These are phyloP conservation scores for Chlorella ohadii DNA, from an alignment of 139 green algal species.

Conservation along the genomic window DNA sequence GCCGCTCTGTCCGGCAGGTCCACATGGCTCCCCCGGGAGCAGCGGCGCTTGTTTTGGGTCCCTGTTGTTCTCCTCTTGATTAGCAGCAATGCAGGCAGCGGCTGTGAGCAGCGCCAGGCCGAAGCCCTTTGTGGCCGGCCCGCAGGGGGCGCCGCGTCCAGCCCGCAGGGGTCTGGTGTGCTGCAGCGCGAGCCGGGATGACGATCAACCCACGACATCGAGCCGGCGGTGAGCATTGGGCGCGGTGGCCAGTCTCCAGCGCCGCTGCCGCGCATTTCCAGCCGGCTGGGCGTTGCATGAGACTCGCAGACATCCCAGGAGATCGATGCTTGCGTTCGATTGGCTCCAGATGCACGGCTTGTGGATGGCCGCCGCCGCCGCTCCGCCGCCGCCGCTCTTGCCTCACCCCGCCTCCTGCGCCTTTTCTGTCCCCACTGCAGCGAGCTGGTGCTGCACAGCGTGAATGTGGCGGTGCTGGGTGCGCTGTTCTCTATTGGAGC, in stretches of 20 bases:
- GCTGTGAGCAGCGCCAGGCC: not conserved
- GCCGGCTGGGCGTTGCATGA: no score
- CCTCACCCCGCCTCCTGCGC: not conserved
- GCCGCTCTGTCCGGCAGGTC: no score
- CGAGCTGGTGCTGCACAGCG: constrained; percentile 72
- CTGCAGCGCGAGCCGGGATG: not conserved
- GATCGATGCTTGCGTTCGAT: no score
- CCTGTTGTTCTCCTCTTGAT: no score
- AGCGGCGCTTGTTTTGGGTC: no score
- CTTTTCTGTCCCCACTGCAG: constrained; percentile 52
- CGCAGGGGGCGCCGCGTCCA: not conserved
- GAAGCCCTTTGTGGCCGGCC: not conserved
- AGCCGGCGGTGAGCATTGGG: not conserved
- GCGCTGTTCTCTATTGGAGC: constrained; percentile 74
- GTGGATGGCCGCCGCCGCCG: no score
- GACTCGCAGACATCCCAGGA: no score
- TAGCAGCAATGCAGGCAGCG: not conserved
- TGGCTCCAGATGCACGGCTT: no score
- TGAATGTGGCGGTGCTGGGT: constrained; percentile 76
- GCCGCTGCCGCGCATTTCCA: no score
- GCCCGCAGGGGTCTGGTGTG: not conserved
- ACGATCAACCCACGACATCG: not conserved
- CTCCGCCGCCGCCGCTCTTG: no score
- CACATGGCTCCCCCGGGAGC: no score
- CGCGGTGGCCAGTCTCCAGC: no score